Percentiles rank a stretch among this genome's conserved stretches.
Conservation (phyloP, 2,329 filamentous ascomycete genomes). For the Colletotrichum spinosum region DNA sequence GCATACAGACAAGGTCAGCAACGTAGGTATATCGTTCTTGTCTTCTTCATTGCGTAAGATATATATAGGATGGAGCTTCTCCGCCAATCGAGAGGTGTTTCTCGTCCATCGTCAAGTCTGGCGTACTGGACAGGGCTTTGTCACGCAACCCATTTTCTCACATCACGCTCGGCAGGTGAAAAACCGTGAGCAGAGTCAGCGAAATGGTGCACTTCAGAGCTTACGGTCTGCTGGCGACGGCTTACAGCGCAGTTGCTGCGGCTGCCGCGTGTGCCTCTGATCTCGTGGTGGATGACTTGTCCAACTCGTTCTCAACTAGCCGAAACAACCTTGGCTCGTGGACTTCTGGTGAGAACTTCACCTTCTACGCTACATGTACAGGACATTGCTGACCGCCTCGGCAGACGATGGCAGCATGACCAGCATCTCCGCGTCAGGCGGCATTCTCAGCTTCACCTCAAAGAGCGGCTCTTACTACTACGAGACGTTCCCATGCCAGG, state of each 20-base stretch:
- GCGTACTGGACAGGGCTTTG: too few relatives aligned
- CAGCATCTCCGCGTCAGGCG: constrained; percentile 52
- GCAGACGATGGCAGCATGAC: constrained; percentile 63
- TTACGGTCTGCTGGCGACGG: constrained; percentile 34
- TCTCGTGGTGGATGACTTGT: constrained; percentile 49
- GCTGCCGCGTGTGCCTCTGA: constrained; percentile 43
- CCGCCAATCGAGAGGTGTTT: too few relatives aligned
- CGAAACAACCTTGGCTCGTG: constrained; percentile 49
- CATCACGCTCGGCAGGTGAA: neutral
- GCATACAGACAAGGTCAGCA: too few relatives aligned
- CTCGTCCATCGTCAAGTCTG: too few relatives aligned
- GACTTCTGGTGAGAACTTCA: constrained; percentile 48
- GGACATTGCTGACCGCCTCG: constrained; percentile 11
- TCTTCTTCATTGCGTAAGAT: too few relatives aligned
- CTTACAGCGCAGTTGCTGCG: constrained; percentile 34
- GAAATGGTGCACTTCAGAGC: constrained; percentile 38
- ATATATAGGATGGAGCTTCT: too few relatives aligned
- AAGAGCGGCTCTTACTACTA: constrained; percentile 64
- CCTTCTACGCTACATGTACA: neutral
- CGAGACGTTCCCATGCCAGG: constrained; percentile 62
- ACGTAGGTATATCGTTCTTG: too few relatives aligned
- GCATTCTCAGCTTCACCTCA: constrained; percentile 62
- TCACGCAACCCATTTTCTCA: too few relatives aligned
- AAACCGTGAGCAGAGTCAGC: neutral
- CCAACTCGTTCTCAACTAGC: constrained; percentile 45